phyloP scores from a whole-genome alignment of 2,329 filamentous ascomycete genomes.

The Orbilia oligospora region DNA sequence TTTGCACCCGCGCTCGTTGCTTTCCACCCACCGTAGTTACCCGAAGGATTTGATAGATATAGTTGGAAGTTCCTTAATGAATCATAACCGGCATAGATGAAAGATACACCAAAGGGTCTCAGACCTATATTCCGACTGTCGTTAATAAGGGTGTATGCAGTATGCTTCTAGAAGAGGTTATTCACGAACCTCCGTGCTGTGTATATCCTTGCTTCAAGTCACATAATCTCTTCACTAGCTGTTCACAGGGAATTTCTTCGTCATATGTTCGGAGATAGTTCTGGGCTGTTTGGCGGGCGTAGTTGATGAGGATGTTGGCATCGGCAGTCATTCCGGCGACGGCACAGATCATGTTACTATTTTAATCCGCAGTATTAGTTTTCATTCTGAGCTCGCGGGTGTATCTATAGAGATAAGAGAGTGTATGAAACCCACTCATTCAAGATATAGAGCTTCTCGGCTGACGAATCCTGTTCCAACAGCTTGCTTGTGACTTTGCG shows the following conservation, averaged over 20 bases:
- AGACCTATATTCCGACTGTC: constrained; percentile 71
- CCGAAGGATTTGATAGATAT: constrained; percentile 98
- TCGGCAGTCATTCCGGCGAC: constrained; percentile 99
- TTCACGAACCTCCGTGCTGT: constrained; percentile 81
- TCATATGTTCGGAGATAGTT: constrained; percentile 99
- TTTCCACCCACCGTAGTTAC: constrained; percentile 99
- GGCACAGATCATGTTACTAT: constrained; percentile 99
- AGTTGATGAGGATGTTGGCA: constrained; percentile 99
- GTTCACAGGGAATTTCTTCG: constrained; percentile 99
- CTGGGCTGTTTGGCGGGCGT: constrained; percentile 95
- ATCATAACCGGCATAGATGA: constrained; percentile 99
- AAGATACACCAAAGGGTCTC: constrained; percentile 96
- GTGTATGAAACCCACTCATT: constrained; percentile 79
- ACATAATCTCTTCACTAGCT: constrained; percentile 95
- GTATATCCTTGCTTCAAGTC: constrained; percentile 99
- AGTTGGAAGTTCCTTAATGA: constrained; percentile 97
- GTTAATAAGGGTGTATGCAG: not conserved
- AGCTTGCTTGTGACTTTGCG: constrained; percentile 99
- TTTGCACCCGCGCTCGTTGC: constrained; percentile 97
- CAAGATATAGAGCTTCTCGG: constrained; percentile 99
- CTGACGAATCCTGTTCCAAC: constrained; percentile 98
- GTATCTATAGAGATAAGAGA: not conserved
- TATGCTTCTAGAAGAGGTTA: not conserved
- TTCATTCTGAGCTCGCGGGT: not conserved
- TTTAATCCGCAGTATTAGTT: constrained; percentile 4